Evolutionary conservation across 1,139 yeast species (phyloP), one percentile per base, ranked within the genome.

Genomic region (Nakaseomyces delphensis): DNA sequence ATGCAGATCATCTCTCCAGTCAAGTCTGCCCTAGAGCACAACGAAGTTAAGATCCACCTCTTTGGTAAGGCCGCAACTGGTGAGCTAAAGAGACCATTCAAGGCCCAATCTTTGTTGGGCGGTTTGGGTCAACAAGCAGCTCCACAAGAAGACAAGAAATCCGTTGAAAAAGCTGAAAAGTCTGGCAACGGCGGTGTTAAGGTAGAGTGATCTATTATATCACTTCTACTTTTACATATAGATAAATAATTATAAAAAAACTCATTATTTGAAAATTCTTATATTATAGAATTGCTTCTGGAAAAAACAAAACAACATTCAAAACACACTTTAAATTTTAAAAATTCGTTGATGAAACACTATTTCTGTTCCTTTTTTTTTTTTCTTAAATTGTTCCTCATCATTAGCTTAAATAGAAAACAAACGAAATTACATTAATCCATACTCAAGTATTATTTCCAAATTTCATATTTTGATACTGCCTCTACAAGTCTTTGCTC

Each of bases 61-160:
- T 85, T 83, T 60, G 91, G 91, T 54, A 69, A 75, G 58, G 77
- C 93, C 36, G 94, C 97, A 33, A 57, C 76, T 44, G 97, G 97
- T 55, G 96, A 85, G 59, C 78, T 87, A 67, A 85, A 87, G 77
- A 83, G 99, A 73, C 99, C 99, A 36, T 91, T 93, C 80, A 85
- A 86, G 74, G 76, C 86, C 47, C 79, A 91, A 44, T 82, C 91
- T 40, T 69, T 91, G 68, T 77, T 91, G 59, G 79, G 87, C 57
- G 78, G 74, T 48, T 74, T 83, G 45, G 74, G 80, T 53, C 78
- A 79, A 51, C 79, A 77, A 47, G 73, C 70, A 48, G 73, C 69
- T 47, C 68, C 75, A 56, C 77, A 78, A 69, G 83, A 95, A 51
- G 96, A 86, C 67, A 85, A 86, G 73, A 82, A 83, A 57, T 70